These are phyloP conservation scores for Neltuma alba DNA, from an alignment of 306 rosid genomes.

Conservation along the genomic window DNA sequence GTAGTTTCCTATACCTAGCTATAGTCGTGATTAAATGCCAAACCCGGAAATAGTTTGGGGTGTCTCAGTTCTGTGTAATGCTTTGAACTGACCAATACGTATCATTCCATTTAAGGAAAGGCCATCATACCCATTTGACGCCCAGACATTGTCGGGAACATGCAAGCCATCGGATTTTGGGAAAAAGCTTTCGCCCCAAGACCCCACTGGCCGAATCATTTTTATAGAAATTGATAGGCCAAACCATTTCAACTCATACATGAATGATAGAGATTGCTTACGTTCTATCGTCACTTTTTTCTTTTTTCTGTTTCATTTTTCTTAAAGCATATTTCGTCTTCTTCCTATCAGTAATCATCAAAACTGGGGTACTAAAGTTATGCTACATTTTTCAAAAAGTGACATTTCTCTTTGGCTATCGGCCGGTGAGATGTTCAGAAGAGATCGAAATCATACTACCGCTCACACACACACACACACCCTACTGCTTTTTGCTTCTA, in stretches of 20 bases:
- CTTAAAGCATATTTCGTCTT: conserved; percentile 19
- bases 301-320: neutral
- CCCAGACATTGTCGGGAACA: conserved; percentile 90
- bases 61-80: conserved; percentile 44
- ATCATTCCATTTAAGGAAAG: conserved; percentile 60
- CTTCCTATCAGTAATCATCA: conserved; percentile 41
- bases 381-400: conserved; percentile 50
- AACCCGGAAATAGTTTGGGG: conserved; percentile 53
- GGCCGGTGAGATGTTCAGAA: conserved; percentile 41
- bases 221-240: conserved; percentile 45
- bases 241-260: conserved; percentile 48
- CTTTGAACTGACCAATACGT: conserved; percentile 48
- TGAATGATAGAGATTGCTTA: conserved; percentile 48
- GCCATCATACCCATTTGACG: conserved; percentile 71
- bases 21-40: conserved; percentile 32
- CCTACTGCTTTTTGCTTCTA: conserved; percentile 43
- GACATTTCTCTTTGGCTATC: conserved; percentile 48
- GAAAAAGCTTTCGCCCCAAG: conserved; percentile 44
- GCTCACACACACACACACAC: neutral
- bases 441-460: conserved; percentile 39
- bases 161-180: conserved; percentile 64
- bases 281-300: conserved; percentile 46
- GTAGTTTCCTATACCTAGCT: conserved; percentile 28
- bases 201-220: conserved; percentile 37
- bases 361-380: conserved; percentile 44